These are phyloP conservation scores for Abrus precatorius DNA, from an alignment of 306 rosid genomes.

Conservation along the genomic window DNA sequence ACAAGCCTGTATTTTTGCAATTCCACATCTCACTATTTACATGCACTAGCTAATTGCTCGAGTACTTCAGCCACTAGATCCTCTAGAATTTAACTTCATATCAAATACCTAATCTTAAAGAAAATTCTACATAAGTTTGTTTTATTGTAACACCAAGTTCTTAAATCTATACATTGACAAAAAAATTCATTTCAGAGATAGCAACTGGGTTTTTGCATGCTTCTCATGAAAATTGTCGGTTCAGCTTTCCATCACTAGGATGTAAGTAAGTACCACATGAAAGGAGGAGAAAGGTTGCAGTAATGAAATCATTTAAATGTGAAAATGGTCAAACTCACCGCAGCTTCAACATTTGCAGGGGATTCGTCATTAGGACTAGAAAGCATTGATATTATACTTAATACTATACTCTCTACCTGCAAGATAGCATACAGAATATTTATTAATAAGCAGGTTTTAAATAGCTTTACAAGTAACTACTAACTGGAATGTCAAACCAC, in stretches of 20 bases:
- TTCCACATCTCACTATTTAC: not conserved
- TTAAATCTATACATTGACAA: too few species aligned
- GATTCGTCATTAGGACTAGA: slow-evolving; percentile 98
- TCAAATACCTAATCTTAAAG: slow-evolving; percentile 25
- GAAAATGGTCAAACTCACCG: slow-evolving; percentile 68
- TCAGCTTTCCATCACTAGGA: not conserved
- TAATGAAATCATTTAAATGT: slow-evolving; percentile 24
- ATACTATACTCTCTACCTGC: slow-evolving; percentile 99
- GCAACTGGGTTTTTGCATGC: too few species aligned
- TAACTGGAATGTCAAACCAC: not conserved
- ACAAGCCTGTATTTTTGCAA: slow-evolving; percentile 1
- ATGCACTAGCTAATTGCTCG: not conserved
- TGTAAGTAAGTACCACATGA: slow-evolving; percentile 21
- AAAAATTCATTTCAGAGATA: too few species aligned
- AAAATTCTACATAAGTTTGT: not conserved
- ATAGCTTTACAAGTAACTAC: slow-evolving; percentile 19
- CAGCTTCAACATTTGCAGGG: slow-evolving; percentile 99
- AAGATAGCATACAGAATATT: slow-evolving; percentile 30
- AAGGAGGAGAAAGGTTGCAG: not conserved
- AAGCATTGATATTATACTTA: slow-evolving; percentile 99
- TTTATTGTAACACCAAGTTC: too few species aligned
- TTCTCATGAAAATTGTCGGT: too few species aligned
- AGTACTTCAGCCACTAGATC: not conserved
- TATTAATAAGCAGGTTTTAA: not conserved
- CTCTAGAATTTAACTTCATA: slow-evolving; percentile 11